phyloP scores from a whole-genome alignment of 192 early-diverging fungal genomes.

The Jimgerdemannia flammicorona region DNA sequence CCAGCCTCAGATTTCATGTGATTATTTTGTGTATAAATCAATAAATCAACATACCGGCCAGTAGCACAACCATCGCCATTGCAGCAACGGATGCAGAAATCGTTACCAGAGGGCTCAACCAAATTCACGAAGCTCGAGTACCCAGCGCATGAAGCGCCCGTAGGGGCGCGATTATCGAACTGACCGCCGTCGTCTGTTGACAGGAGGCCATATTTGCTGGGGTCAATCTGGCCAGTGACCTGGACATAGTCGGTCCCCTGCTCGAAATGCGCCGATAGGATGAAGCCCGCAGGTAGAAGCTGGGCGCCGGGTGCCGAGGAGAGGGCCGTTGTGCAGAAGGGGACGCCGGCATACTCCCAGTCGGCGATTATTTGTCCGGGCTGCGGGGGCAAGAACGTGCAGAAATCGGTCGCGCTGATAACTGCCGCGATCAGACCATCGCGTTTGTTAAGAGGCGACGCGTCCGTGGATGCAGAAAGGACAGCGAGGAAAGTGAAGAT shows the following conservation, averaged over 20 bases:
- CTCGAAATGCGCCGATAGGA: conserved; percentile 40
- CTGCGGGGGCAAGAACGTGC: conserved; percentile 40
- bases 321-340: conserved; percentile 38
- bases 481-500: background rate
- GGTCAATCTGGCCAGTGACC: conserved; percentile 47
- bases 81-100: conserved; percentile 34
- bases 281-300: conserved; percentile 41
- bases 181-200: conserved; percentile 44
- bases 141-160: conserved; percentile 19
- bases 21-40: no score
- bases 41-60: background rate
- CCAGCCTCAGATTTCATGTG: background rate
- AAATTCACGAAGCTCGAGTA: conserved; percentile 27
- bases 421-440: background rate
- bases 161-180: conserved; percentile 28
- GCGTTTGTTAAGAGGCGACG: background rate
- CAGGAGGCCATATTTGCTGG: conserved; percentile 21
- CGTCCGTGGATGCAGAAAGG: background rate
- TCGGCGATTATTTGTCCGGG: conserved; percentile 29
- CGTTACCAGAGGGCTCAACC: conserved; percentile 19
- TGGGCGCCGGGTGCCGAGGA: conserved; percentile 30
- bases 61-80: conserved; percentile 9
- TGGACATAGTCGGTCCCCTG: conserved; percentile 42
- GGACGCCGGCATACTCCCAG: conserved; percentile 36
- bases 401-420: conserved; percentile 21